Evolutionary conservation across 179 eudicot species (phyloP), one percentile per base, ranked within the genome.

Genomic region (Corrigiola litoralis): DNA sequence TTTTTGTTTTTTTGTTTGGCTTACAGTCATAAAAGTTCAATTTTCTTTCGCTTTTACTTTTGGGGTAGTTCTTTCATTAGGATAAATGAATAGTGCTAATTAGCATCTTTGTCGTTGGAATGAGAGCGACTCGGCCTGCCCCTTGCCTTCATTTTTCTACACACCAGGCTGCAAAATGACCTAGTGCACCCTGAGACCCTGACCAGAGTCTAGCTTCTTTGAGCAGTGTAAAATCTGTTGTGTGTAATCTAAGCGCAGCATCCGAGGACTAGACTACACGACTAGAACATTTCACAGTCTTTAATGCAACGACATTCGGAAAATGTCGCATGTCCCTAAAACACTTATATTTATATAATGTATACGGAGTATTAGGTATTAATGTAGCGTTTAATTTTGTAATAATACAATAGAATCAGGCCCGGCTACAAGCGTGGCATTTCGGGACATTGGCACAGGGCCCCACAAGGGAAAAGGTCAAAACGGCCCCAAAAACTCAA

Each of bases 31-130:
- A 3, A 1, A 20, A 10, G 5, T 10, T 16, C 2, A 6, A 32
- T 14, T 3, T 14, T 18, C 14, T 6, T 63, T 36, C 1, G 49
- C 72, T 48, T 68, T 68, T 23, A 47, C 65, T 58, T 58, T 58
- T 21, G 10, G 11, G 25, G 13, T 11, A 4, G 27, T 25, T 33
- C 16, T 53, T 52, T 28, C 18, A 45, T 54, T 66, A 25, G 60
- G 61, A 66, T 29, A 51, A 41, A 28, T 34, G n/a, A 44, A 66
- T 34, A 56, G 36, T 41, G 14, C 6, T n/a, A 55, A 55, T 32
- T 55, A 18, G 2, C 3, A 11, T 24, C 1, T 33, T 48, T 58
- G 24, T 47, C 18, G 45, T 57, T 47, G 69, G 69, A 53, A 68
- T 47, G 55, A 4, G 65, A 58, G 58, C n/a, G n/a, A n/a, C 58